phyloP scores from a whole-genome alignment of 2,329 filamentous ascomycete species.

The Penicillium sp. region DNA sequence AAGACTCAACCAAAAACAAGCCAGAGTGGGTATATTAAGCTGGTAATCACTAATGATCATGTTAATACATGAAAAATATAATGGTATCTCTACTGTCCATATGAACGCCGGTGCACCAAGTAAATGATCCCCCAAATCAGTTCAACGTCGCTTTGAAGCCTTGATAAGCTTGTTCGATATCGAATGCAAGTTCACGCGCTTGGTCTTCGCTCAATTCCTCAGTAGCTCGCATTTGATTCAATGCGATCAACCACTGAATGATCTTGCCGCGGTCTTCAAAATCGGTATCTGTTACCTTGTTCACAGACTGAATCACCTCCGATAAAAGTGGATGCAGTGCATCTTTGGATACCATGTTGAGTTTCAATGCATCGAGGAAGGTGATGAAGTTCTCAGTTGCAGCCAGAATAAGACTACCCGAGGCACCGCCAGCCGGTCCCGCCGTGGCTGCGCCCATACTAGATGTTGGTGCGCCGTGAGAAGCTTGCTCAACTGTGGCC shows the following conservation, averaged over 20 bases:
- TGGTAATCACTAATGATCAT: background rate
- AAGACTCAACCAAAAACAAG: background rate
- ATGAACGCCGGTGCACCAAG: slow-evolving; percentile 10
- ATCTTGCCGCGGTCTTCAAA: slow-evolving; percentile 97
- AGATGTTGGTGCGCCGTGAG: slow-evolving; percentile 49
- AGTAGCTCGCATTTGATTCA: slow-evolving; percentile 97
- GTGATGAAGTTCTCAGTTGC: slow-evolving; percentile 99
- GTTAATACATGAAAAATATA: background rate
- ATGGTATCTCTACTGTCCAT: slow-evolving; percentile 13
- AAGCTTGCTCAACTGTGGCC: slow-evolving; percentile 69
- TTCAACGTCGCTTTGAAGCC: slow-evolving; percentile 82
- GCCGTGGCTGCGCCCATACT: slow-evolving; percentile 34
- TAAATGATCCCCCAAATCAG: slow-evolving; percentile 34
- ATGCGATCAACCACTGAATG: slow-evolving; percentile 93
- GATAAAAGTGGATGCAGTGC: slow-evolving; percentile 92
- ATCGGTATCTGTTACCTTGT: slow-evolving; percentile 91
- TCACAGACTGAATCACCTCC: slow-evolving; percentile 94
- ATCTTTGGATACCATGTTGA: slow-evolving; percentile 91
- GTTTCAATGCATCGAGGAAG: slow-evolving; percentile 88
- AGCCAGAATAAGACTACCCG: slow-evolving; percentile 72
- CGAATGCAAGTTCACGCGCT: slow-evolving; percentile 82
- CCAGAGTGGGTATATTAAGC: slow-evolving; percentile 4
- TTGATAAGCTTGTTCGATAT: slow-evolving; percentile 91
- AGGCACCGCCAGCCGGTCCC: slow-evolving; percentile 40
- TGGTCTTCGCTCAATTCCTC: slow-evolving; percentile 87